Evolutionary conservation across 2,329 filamentous ascomycete genomes (phyloP).

Genomic region (Scedosporium boydii): DNA sequence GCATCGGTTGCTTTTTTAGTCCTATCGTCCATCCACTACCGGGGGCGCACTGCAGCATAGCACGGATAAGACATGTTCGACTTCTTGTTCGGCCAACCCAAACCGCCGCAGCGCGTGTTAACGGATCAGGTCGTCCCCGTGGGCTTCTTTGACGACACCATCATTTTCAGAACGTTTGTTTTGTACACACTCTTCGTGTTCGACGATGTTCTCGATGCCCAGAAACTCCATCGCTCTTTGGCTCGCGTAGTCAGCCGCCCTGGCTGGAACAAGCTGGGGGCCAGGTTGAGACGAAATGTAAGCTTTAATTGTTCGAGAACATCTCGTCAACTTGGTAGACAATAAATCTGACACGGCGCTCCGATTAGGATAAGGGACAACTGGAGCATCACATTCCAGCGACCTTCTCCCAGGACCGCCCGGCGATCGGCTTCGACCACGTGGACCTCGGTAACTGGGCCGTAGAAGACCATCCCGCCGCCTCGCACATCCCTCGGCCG

Average conservation of each 20-base stretch:
- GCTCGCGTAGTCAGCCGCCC: slow-evolving; percentile 10
- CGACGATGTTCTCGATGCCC: slow-evolving; percentile 17
- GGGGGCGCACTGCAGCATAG: not conserved
- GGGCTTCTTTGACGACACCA: slow-evolving; percentile 17
- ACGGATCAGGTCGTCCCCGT: slow-evolving; percentile 16
- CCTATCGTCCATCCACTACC: too few relatives aligned
- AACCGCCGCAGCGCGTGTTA: slow-evolving; percentile 5
- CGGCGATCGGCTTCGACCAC: slow-evolving; percentile 24
- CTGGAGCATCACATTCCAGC: slow-evolving; percentile 32
- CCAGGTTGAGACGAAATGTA: slow-evolving; percentile 14
- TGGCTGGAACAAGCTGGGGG: slow-evolving; percentile 17
- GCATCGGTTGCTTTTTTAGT: too few relatives aligned
- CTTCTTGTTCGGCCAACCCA: not conserved
- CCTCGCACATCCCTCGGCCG: slow-evolving; percentile 18
- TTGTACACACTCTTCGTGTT: slow-evolving; percentile 17
- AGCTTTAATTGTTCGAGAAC: not conserved
- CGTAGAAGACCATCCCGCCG: slow-evolving; percentile 24
- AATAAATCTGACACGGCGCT: not conserved
- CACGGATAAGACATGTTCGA: not conserved
- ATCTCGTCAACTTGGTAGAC: not conserved
- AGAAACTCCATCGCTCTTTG: slow-evolving; percentile 12
- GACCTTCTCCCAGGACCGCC: slow-evolving; percentile 22
- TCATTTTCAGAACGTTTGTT: slow-evolving; percentile 14
- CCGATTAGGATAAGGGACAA: slow-evolving; percentile 13
- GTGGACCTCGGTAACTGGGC: slow-evolving; percentile 15